phyloP scores from a whole-genome alignment of 2,329 filamentous ascomycete species.

The Penicillium sp. region DNA sequence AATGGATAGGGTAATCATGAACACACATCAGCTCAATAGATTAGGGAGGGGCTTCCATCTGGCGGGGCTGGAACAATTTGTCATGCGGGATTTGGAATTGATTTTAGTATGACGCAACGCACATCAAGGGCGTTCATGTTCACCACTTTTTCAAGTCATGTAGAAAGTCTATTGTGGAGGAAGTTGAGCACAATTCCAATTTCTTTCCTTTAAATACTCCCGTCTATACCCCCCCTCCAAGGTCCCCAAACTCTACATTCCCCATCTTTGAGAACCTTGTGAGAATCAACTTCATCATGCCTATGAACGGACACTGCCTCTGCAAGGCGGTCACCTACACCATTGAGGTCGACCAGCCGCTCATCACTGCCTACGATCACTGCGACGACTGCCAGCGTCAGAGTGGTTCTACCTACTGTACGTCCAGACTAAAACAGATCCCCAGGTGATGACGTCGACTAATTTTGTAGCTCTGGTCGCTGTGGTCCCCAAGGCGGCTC shows the following conservation, averaged over 20 bases:
- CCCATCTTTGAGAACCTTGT: slow-evolving; percentile 28
- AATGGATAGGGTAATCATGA: not conserved
- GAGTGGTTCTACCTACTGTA: slow-evolving; percentile 65
- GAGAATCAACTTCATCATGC: slow-evolving; percentile 51
- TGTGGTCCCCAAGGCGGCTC: slow-evolving; percentile 66
- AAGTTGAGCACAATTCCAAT: not conserved
- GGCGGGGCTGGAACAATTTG: slow-evolving; percentile 15
- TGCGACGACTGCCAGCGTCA: slow-evolving; percentile 74
- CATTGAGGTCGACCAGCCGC: slow-evolving; percentile 46
- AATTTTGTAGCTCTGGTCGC: slow-evolving; percentile 57
- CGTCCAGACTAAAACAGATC: not conserved
- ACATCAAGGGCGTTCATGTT: not conserved
- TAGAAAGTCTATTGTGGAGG: not conserved
- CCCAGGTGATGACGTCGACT: slow-evolving; percentile 1
- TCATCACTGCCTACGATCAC: slow-evolving; percentile 63
- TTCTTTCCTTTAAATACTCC: slow-evolving; percentile 16
- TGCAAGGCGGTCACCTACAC: slow-evolving; percentile 72
- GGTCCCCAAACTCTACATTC: slow-evolving; percentile 8
- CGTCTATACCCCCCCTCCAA: slow-evolving; percentile 1
- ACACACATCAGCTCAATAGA: not conserved
- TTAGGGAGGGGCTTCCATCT: slow-evolving; percentile 13
- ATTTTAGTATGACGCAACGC: slow-evolving; percentile 3
- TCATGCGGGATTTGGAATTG: slow-evolving; percentile 16
- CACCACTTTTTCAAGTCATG: not conserved
- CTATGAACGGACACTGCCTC: slow-evolving; percentile 68